These are phyloP conservation scores for Pyrus communis DNA, from an alignment of 306 rosid species.

Conservation along the genomic window DNA sequence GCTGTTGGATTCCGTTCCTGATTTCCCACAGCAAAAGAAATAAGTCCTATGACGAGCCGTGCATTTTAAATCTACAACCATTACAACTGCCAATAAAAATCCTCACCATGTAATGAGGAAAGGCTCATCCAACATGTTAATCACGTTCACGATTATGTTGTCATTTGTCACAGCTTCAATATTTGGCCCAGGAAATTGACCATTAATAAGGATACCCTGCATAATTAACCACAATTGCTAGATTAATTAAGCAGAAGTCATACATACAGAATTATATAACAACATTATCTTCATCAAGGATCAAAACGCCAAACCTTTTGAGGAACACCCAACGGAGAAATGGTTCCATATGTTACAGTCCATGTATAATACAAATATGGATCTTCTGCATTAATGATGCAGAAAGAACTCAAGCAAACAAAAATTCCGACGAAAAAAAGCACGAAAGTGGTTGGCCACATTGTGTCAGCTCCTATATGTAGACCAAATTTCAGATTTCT, in stretches of 20 bases:
- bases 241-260: background rate
- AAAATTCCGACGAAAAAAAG: slow-evolving; percentile 30
- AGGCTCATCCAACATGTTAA: slow-evolving; percentile 66
- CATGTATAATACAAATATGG: slow-evolving; percentile 48
- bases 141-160: slow-evolving; percentile 54
- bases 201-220: slow-evolving; percentile 82
- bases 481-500: background rate
- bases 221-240: background rate
- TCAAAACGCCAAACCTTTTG: slow-evolving; percentile 41
- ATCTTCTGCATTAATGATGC: slow-evolving; percentile 62
- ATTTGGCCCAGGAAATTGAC: slow-evolving; percentile 85
- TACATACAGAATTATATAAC: background rate
- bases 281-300: background rate
- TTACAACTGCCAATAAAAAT: background rate
- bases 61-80: background rate
- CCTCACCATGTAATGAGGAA: slow-evolving; percentile 83
- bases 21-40: background rate
- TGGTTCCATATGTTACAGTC: slow-evolving; percentile 54
- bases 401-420: slow-evolving; percentile 35
- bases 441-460: slow-evolving; percentile 35
- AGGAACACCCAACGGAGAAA: slow-evolving; percentile 61
- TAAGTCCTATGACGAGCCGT: background rate
- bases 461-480: slow-evolving; percentile 4
- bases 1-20: slow-evolving; percentile 77
- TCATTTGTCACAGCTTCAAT: slow-evolving; percentile 72